phyloP scores from a whole-genome alignment of 2,329 filamentous ascomycete genomes.

The Colletotrichum filicis region DNA sequence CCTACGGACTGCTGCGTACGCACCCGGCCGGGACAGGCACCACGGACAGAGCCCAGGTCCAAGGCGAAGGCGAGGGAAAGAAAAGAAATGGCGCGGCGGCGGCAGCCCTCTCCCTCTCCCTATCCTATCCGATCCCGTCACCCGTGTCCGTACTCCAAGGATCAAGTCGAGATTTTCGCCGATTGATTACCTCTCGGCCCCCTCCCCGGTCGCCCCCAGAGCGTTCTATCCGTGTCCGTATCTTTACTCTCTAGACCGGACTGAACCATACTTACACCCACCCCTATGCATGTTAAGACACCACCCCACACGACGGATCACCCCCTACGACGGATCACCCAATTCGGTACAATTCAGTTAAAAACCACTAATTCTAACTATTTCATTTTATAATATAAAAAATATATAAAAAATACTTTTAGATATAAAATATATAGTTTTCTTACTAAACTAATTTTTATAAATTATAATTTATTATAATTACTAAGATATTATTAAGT shows the following conservation, averaged over 20 bases:
- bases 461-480: too few relatives aligned
- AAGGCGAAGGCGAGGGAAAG: background rate
- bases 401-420: too few relatives aligned
- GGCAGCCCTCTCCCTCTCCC: background rate
- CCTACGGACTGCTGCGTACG: too few relatives aligned
- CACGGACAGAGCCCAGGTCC: background rate
- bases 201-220: background rate
- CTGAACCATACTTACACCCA: background rate
- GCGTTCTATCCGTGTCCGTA: background rate
- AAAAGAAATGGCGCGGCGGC: slow-evolving; percentile 1
- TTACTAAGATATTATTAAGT: too few relatives aligned
- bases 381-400: too few relatives aligned
- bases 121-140: background rate
- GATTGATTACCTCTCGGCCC: background rate
- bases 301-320: too few relatives aligned
- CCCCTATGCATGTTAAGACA: background rate
- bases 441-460: too few relatives aligned
- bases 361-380: too few relatives aligned
- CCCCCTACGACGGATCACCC: too few relatives aligned
- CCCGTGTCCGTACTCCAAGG: background rate
- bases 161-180: slow-evolving; percentile 18
- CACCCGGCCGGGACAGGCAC: background rate
- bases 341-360: too few relatives aligned
- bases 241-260: background rate
- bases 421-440: too few relatives aligned